These are phyloP conservation scores for Metarhizium album DNA, from an alignment of 2,329 filamentous ascomycete genomes.

Conservation along the genomic window DNA sequence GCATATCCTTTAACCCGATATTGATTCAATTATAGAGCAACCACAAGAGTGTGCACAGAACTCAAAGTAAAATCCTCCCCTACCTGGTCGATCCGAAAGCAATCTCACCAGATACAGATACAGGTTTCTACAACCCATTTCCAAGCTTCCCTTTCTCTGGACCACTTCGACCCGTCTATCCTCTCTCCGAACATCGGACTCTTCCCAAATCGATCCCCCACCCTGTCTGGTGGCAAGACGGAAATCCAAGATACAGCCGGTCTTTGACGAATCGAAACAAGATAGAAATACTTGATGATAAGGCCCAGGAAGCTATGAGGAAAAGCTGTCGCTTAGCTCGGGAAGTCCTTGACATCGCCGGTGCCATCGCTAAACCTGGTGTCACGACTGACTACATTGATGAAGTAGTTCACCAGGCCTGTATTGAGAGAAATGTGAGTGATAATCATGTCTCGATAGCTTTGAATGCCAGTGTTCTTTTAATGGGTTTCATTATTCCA, in stretches of 20 bases:
- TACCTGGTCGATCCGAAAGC: constrained; percentile 66
- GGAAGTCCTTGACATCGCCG: constrained; percentile 89
- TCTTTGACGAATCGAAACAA: constrained; percentile 62
- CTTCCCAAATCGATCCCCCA: constrained; percentile 71
- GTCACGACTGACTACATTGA: constrained; percentile 95
- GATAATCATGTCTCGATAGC: background rate
- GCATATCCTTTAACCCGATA: background rate
- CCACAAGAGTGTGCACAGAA: constrained; percentile 66
- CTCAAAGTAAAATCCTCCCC: constrained; percentile 64
- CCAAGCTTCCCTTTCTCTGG: constrained; percentile 80
- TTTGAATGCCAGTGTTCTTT: background rate
- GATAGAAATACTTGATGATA: constrained; percentile 69
- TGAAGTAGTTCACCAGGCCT: constrained; percentile 89
- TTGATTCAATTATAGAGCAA: constrained; percentile 43
- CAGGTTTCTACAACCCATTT: constrained; percentile 84
- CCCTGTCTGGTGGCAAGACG: constrained; percentile 82
- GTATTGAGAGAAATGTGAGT: constrained; percentile 79
- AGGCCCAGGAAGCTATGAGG: constrained; percentile 80
- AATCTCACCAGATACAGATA: constrained; percentile 84
- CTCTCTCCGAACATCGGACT: constrained; percentile 59
- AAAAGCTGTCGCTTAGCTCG: constrained; percentile 79
- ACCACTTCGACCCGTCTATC: constrained; percentile 74
- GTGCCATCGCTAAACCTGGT: constrained; percentile 72
- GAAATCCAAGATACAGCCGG: constrained; percentile 54
- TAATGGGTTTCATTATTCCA: background rate